These are phyloP conservation scores for Tolypocladium tropicale DNA, from an alignment of 2,329 filamentous ascomycete species.

Conservation along the genomic window DNA sequence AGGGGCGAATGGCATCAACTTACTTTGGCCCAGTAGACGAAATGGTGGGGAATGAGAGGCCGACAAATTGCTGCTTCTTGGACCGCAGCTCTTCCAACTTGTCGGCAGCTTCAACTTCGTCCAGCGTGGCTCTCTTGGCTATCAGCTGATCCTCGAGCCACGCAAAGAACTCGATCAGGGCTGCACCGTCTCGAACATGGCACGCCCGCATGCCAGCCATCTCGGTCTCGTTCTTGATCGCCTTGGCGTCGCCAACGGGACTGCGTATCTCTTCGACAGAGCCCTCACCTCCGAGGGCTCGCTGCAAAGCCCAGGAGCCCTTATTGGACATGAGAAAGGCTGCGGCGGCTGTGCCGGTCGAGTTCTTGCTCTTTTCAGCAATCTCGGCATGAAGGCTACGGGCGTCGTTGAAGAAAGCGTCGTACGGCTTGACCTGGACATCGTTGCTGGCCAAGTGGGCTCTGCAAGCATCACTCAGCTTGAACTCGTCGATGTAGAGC, in stretches of 20 bases:
- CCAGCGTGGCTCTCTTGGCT: slow-evolving; percentile 60
- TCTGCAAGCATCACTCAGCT: slow-evolving; percentile 59
- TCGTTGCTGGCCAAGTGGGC: slow-evolving; percentile 59
- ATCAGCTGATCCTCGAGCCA: slow-evolving; percentile 89
- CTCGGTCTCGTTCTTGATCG: slow-evolving; percentile 86
- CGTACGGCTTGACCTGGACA: slow-evolving; percentile 72
- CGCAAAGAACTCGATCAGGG: slow-evolving; percentile 84
- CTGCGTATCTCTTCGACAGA: slow-evolving; percentile 80
- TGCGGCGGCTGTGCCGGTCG: slow-evolving; percentile 21
- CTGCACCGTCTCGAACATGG: slow-evolving; percentile 87
- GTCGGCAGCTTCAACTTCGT: slow-evolving; percentile 87
- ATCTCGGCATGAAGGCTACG: slow-evolving; percentile 38
- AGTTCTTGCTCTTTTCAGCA: slow-evolving; percentile 28
- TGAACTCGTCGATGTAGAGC: slow-evolving; percentile 74
- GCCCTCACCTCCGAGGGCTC: slow-evolving; percentile 75
- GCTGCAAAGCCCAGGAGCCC: slow-evolving; percentile 85
- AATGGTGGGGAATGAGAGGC: slow-evolving; percentile 90
- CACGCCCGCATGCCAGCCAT: slow-evolving; percentile 88
- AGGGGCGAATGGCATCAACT: slow-evolving; percentile 16
- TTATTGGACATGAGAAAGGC: slow-evolving; percentile 84
- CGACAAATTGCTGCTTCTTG: slow-evolving; percentile 65
- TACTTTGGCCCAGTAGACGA: slow-evolving; percentile 78
- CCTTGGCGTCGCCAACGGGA: slow-evolving; percentile 82
- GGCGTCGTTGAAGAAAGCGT: slow-evolving; percentile 70
- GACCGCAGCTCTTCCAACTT: slow-evolving; percentile 72